phyloP scores from a whole-genome alignment of 2,329 filamentous ascomycete genomes.

The Microcyclospora tardicrescens region DNA sequence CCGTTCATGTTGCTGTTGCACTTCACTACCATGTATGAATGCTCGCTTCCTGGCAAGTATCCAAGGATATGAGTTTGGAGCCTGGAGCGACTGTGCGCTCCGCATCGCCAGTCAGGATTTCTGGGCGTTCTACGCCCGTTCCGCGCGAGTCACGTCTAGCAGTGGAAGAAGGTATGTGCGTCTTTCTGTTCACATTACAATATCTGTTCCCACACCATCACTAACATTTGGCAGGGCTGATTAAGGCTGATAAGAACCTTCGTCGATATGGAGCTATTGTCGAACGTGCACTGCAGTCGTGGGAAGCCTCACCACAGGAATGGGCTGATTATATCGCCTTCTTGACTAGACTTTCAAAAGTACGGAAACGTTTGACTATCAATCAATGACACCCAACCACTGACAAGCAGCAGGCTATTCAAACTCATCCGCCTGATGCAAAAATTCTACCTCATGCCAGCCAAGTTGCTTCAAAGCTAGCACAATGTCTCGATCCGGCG shows the following conservation, averaged over 20 bases:
- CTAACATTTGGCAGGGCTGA: slow-evolving; percentile 35
- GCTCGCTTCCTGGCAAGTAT: no score
- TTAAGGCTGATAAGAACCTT: slow-evolving; percentile 53
- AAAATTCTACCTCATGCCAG: slow-evolving; percentile 68
- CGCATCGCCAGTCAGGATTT: slow-evolving; percentile 61
- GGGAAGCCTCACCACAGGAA: slow-evolving; percentile 89
- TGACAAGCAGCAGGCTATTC: slow-evolving; percentile 53
- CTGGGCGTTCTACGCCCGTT: slow-evolving; percentile 65
- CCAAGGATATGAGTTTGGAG: slow-evolving; percentile 45
- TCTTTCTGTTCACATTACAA: slow-evolving; percentile 2
- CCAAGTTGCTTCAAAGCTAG: slow-evolving; percentile 74
- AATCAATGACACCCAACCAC: not conserved
- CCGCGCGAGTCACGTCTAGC: slow-evolving; percentile 66
- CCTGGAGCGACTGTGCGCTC: slow-evolving; percentile 44
- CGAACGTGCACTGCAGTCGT: slow-evolving; percentile 74
- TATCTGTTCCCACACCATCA: not conserved
- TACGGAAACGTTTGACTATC: slow-evolving; percentile 23
- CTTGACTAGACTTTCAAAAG: slow-evolving; percentile 78
- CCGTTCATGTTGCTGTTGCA: no score
- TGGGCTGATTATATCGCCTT: slow-evolving; percentile 99
- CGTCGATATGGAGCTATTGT: slow-evolving; percentile 82
- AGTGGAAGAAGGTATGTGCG: slow-evolving; percentile 57
- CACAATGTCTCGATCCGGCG: slow-evolving; percentile 88
- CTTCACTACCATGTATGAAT: no score
- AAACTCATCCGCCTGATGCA: slow-evolving; percentile 64